Base-by-base conservation (phyloP, 78 protist species). In the Pigoraptor vietnamica region DNA sequence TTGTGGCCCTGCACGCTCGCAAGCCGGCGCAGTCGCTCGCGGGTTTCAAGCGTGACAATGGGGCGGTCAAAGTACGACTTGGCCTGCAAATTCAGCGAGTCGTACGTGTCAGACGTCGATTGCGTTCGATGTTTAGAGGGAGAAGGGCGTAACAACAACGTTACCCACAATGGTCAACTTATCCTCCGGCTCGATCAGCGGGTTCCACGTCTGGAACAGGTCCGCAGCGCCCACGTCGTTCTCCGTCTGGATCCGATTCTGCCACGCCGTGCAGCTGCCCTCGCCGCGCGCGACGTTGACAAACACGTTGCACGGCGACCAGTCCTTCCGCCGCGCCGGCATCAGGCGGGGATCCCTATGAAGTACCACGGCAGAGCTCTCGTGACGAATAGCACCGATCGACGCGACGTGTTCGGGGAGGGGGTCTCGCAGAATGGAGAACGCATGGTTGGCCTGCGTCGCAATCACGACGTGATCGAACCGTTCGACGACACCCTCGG, bases 141-240 rank as follows among this genome's bases (percentile, higher is more conserved):
- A 23, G 79, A 23, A 48, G 19, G 79, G 79, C 19, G 79, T 19
- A 48, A 48, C 9, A 48, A 9, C 9, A 48, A 48, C 9, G 79
- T 48, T 23, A 23, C 32, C 79, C 32, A 19, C 32, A 23, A 48
- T n/a, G n/a, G n/a, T 6, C 35, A 81, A 6, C 35, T 81, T 56
- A 23, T n/a, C 48, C 21, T 32, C 36, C 10, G 90, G 94, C 39
- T 56, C 39, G 86, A 48, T 19, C 32, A 83, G 88, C 2, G 94
- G 94, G 88, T 92, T 92, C 94, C 94, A 92, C 0, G 94, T 92
- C 87, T 92, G 90, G 1, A 92, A 88, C 29, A 92, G 87, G 40
- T 39, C 36, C n/a, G n/a, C n/a, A n/a, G n/a, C n/a, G n/a, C n/a
- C n/a, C n/a, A n/a, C n/a, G 23, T 23, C 89, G 55, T 37, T 29